These are phyloP conservation scores for Conoideocrella luteorostrata DNA, from an alignment of 2,329 filamentous ascomycete species.

Conservation along the genomic window DNA sequence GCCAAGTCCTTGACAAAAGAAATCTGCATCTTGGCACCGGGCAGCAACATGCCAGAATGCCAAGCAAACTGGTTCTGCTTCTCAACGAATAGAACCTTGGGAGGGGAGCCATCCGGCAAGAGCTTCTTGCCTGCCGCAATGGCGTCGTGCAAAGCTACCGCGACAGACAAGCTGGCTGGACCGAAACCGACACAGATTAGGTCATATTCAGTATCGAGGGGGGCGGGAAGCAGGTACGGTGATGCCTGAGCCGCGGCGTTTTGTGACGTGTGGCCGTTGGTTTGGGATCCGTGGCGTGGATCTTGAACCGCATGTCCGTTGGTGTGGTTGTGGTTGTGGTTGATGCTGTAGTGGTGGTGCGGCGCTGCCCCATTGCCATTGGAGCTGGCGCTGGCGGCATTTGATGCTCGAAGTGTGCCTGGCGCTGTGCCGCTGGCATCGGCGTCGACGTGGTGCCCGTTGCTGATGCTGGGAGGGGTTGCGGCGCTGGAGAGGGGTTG, in stretches of 20 bases:
- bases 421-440: conserved; percentile 10
- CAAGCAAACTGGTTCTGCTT: conserved; percentile 78
- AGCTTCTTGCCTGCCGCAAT: conserved; percentile 45
- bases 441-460: conserved; percentile 11
- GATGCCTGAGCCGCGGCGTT: conserved; percentile 18
- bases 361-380: conserved; percentile 13
- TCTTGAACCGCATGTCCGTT: conserved; percentile 1
- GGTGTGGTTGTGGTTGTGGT: no score
- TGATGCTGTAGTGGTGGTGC: neutral
- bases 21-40: conserved; percentile 94
- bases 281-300: conserved; percentile 9
- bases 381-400: conserved; percentile 8
- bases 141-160: conserved; percentile 81
- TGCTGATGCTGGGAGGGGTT: conserved; percentile 7
- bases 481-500: conserved; percentile 11
- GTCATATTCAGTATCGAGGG: conserved; percentile 65
- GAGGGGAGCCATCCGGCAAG: conserved; percentile 36
- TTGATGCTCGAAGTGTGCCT: neutral
- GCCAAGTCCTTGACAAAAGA: conserved; percentile 96
- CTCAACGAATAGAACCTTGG: conserved; percentile 82
- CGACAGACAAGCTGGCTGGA: conserved; percentile 82
- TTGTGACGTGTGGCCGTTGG: conserved; percentile 15
- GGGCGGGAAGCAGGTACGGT: conserved; percentile 39
- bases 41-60: conserved; percentile 93
- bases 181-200: conserved; percentile 89